Evolutionary conservation across 306 rosid genomes (phyloP).

Genomic region (Crotalaria pallida): DNA sequence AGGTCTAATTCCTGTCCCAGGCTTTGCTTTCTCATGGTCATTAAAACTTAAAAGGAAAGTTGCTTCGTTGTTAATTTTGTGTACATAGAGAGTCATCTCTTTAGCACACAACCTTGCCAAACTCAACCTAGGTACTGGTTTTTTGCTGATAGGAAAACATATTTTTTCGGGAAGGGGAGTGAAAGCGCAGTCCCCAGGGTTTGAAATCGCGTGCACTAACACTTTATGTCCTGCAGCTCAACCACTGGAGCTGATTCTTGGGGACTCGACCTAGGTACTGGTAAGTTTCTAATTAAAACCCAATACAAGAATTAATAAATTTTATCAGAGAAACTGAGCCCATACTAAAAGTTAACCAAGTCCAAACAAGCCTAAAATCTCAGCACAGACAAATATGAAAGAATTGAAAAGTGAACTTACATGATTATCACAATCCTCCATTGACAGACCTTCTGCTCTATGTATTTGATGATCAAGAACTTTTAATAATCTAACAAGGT

Average conservation of each 20-base stretch:
- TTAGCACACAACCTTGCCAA: constrained; percentile 7
- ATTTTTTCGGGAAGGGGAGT: no score
- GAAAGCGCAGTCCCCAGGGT: no score
- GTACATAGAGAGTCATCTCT: neutral
- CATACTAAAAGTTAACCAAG: constrained; percentile 6
- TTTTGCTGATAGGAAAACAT: no score
- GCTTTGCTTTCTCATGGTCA: neutral
- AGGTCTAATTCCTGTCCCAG: neutral
- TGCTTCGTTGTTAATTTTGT: neutral
- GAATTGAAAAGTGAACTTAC: constrained; percentile 44
- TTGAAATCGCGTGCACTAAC: no score
- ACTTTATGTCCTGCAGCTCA: no score
- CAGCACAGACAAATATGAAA: neutral
- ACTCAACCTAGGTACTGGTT: constrained; percentile 12
- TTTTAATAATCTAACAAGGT: constrained; percentile 74
- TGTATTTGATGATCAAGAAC: constrained; percentile 95
- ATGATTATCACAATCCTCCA: constrained; percentile 73
- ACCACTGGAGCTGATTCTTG: no score
- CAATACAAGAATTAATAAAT: neutral
- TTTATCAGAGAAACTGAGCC: neutral
- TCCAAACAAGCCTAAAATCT: constrained; percentile 6
- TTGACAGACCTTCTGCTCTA: constrained; percentile 91
- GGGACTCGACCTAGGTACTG: constrained; percentile 12
- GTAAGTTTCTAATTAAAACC: neutral
- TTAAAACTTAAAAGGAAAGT: neutral